These are phyloP conservation scores for Typha latifolia DNA, from an alignment of 176 grass and related monocot species.

Conservation along the genomic window DNA sequence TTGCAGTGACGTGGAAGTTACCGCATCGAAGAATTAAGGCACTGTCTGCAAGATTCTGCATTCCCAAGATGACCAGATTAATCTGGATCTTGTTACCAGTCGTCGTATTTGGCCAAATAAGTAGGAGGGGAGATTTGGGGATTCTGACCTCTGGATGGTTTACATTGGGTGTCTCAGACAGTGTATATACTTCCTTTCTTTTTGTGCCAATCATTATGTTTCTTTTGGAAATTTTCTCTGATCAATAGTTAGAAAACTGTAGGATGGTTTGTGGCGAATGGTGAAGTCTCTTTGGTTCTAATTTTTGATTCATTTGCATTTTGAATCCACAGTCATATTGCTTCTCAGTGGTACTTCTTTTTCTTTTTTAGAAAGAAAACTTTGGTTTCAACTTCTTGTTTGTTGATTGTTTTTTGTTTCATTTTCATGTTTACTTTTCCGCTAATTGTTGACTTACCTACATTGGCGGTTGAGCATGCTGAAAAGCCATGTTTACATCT, in stretches of 20 bases:
- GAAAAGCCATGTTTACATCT: not conserved
- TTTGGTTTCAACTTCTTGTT: too few relatives aligned
- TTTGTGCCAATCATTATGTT: not conserved
- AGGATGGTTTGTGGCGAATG: not conserved
- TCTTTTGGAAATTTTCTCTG: not conserved
- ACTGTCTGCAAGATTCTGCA: not conserved
- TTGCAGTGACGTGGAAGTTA: not conserved
- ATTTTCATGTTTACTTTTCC: too few relatives aligned
- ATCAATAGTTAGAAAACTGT: not conserved
- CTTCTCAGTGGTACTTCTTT: not conserved
- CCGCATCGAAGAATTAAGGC: too few relatives aligned
- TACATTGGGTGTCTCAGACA: not conserved
- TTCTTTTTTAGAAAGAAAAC: not conserved
- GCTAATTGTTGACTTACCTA: too few relatives aligned
- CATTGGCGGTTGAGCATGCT: not conserved
- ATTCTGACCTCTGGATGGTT: not conserved
- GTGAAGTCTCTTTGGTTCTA: not conserved
- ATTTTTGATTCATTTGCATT: not conserved
- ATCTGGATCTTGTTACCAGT: not conserved
- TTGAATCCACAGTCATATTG: not conserved
- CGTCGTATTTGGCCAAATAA: conserved; percentile 1
- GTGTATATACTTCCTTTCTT: not conserved
- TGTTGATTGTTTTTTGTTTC: too few relatives aligned
- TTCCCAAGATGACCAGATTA: not conserved
- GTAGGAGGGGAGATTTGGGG: not conserved